Conservation (phyloP, 306 rosid genomes). For the Vigna unguiculata region DNA sequence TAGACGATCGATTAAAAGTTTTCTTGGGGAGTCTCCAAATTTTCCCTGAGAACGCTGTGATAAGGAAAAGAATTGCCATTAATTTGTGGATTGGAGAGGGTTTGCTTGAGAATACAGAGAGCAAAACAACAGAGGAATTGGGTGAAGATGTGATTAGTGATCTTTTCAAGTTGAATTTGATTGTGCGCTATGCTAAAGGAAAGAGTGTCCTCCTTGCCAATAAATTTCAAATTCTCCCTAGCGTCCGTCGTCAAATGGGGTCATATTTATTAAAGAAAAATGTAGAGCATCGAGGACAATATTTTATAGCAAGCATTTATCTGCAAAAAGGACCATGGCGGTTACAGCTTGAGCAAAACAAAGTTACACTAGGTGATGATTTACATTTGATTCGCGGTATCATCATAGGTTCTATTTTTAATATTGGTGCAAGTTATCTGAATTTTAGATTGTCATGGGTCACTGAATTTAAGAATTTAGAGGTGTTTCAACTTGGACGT, state of each 20-base stretch:
- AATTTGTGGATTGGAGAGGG: slow-evolving; percentile 56
- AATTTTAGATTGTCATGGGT: too few relatives aligned
- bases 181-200: background rate
- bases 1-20: accelerated
- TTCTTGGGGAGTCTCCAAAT: slow-evolving; percentile 40
- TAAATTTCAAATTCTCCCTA: slow-evolving; percentile 20
- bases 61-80: slow-evolving; percentile 47
- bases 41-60: slow-evolving; percentile 49
- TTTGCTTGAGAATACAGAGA: background rate
- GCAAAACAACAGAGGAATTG: slow-evolving; percentile 16
- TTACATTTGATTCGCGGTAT: too few relatives aligned
- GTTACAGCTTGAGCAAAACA: too few relatives aligned
- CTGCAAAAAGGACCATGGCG: accelerated
- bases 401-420: too few relatives aligned
- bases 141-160: slow-evolving; percentile 18
- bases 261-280: too few relatives aligned
- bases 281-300: too few relatives aligned
- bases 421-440: too few relatives aligned
- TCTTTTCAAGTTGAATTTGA: slow-evolving; percentile 14
- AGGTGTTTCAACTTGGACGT: too few relatives aligned
- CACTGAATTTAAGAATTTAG: too few relatives aligned
- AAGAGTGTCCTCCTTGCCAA: background rate
- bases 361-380: too few relatives aligned
- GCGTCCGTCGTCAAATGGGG: background rate
- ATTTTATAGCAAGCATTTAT: too few relatives aligned